Evolutionary conservation across 1,139 yeast species (phyloP), one percentile per base, ranked within the genome.

Genomic region (Debaryomyces nepalensis): DNA sequence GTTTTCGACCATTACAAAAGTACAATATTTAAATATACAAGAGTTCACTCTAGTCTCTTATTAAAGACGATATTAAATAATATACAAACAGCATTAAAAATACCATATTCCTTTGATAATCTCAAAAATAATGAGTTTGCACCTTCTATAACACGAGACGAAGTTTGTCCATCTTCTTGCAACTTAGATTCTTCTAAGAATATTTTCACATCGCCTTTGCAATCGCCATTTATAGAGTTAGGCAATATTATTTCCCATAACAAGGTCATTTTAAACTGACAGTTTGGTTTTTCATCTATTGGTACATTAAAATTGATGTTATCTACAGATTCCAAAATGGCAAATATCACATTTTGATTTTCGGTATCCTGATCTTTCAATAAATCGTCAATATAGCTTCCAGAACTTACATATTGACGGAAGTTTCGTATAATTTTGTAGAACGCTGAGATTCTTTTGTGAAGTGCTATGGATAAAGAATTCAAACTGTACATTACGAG

Each of bases 401-500:
- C 41, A 6, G 43, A 39, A 11, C 39, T 36, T 10, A 56, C 26
- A 23, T 44, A 48, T 3, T 39, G 38, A 4, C 49, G 36, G 42
- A 53, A 59, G 29, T 46, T 51, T 12, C 52, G 41, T 5, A 66
- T 44, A 22, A 65, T 36, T 33, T 57, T 54, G 43, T 54, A 50
- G 26, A 66, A 38, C 1, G 49, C 39, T 1, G 55, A 47, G 2
- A 61, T 53, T 24, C 72, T 46, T 26, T 48, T 43, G 36, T 59
- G 60, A 9, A 64, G 49, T 3, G 59, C 36, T 6, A 44, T 51
- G 1, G 75, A 56, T 11, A 71, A 52, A 3, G 72, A 62, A 38
- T 67, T 64, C 31, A 68, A 53, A 7, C 69, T 61, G 49, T 56
- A 63, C 53, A 71, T 54, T 0, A 70, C 41, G 26, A 60, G 48